Conservation (phyloP, 2,329 filamentous ascomycete species). For the Leptoxyphium fumago region DNA sequence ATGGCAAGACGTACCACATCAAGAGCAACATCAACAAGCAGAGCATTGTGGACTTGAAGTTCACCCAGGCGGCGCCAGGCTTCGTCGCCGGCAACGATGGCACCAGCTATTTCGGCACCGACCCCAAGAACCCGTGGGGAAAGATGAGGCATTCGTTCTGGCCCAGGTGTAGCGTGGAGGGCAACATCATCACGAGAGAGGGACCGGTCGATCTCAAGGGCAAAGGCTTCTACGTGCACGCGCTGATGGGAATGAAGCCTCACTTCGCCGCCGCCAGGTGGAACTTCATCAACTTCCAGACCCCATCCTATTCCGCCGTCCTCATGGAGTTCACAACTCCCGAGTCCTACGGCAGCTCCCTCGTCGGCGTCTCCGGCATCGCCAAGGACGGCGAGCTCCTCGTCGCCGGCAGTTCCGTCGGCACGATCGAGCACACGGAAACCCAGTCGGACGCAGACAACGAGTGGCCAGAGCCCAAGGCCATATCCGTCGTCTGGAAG, state of each 20-base stretch:
- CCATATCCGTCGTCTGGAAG: slow-evolving; percentile 61
- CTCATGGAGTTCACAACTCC: slow-evolving; percentile 96
- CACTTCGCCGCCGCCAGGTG: slow-evolving; percentile 53
- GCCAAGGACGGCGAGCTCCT: slow-evolving; percentile 45
- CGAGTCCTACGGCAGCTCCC: slow-evolving; percentile 74
- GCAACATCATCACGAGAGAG: slow-evolving; percentile 68
- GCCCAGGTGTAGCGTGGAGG: slow-evolving; percentile 72
- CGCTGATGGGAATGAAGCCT: slow-evolving; percentile 96
- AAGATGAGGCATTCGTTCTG: slow-evolving; percentile 87
- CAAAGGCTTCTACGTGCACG: slow-evolving; percentile 64
- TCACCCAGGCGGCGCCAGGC: slow-evolving; percentile 62
- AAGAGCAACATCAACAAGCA: slow-evolving; percentile 75
- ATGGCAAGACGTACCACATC: slow-evolving; percentile 70
- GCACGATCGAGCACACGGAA: slow-evolving; percentile 41
- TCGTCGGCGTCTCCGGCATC: slow-evolving; percentile 70
- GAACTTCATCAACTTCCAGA: slow-evolving; percentile 91
- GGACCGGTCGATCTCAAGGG: slow-evolving; percentile 73
- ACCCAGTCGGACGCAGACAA: slow-evolving; percentile 59
- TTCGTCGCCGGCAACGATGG: slow-evolving; percentile 78
- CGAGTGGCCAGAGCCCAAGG: slow-evolving; percentile 76
- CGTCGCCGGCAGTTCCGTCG: not conserved
- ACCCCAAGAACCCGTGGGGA: slow-evolving; percentile 77
- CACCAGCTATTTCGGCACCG: slow-evolving; percentile 72
- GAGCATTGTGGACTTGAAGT: slow-evolving; percentile 71
- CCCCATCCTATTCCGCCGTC: slow-evolving; percentile 69